phyloP scores from a whole-genome alignment of 495 filamentous ascomycete genomes.

The Talaromyces proteolyticus region DNA sequence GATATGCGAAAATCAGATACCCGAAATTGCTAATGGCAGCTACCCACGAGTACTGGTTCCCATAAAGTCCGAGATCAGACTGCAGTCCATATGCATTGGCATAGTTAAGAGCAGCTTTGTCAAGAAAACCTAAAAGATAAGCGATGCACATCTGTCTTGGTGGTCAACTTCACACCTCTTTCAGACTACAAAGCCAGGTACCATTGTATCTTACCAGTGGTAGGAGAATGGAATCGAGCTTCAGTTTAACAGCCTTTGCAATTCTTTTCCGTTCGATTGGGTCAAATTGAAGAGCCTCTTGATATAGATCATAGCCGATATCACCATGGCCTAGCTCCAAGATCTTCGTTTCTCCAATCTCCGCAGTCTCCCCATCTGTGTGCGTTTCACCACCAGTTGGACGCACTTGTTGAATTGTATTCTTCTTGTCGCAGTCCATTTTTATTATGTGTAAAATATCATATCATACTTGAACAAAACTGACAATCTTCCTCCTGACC shows the following conservation, averaged over 20 bases:
- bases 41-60: slow-evolving; percentile 51
- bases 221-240: slow-evolving; percentile 21
- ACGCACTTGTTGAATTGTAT: neutral
- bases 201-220: slow-evolving; percentile 17
- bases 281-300: slow-evolving; percentile 23
- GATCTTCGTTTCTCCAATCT: neutral
- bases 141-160: slow-evolving; percentile 10
- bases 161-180: neutral
- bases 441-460: neutral
- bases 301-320: slow-evolving; percentile 17
- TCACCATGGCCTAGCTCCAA: slow-evolving; percentile 1
- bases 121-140: slow-evolving; percentile 23
- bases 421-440: neutral
- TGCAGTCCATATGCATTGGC: slow-evolving; percentile 33
- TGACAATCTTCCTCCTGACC: neutral
- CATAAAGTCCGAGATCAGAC: slow-evolving; percentile 37
- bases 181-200: neutral
- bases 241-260: slow-evolving; percentile 8
- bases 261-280: slow-evolving; percentile 17
- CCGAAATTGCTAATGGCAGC: slow-evolving; percentile 45
- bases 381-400: neutral
- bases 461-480: neutral
- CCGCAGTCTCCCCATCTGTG: neutral
- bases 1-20: slow-evolving; percentile 45
- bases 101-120: slow-evolving; percentile 33